Base-by-base conservation (phyloP, 1,139 yeast species). In the Blastobotrys serpentis region DNA sequence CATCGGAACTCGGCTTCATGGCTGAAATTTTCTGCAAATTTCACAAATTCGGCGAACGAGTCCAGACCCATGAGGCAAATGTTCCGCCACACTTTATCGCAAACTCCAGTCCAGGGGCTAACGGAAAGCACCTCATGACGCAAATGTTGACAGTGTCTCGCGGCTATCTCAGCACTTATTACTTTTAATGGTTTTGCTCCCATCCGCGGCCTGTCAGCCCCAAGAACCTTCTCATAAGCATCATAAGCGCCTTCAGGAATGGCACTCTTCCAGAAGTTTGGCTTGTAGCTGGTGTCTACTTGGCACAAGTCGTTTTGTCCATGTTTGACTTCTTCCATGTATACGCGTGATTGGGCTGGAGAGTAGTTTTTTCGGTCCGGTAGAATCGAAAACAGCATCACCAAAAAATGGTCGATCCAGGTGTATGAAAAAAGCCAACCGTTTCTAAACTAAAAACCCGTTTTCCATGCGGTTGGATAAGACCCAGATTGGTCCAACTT, bases 21-120 rank as follows among this genome's bases (percentile, higher is more conserved):
- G 14, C 58, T 56, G 45, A 61, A 62, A 14, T 18, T 46, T 17
- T 43, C 40, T 4, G 56, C 54, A 48, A 62, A 62, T 23, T 54
- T 46, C 13, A 49, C 49, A 43, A 60, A 62, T 38, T 59, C 38
- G 21, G 43, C 44, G 45, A 55, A 62, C n/a, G 61, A 55, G 42
- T 62, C 66, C 10, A 44, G 46, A 11, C 63, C 63, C 7, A 43
- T 36, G n/a, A 23, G 37, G 18, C 61, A 53, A 16, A 61, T 42
- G 38, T 43, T 37, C 25, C 46, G 44, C 66, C 66, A 62, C 5
- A 62, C 62, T 10, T 42, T 44, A 30, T 49, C 47, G 63, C 66
- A 62, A 3, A 50, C 53, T 8, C 46, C 47, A 10, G 33, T 36
- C 61, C 61, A 59, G 6, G 53, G 38, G n/a, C 52, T 51, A 2